A percentile compares a stretch with the other conserved stretches of the same genome.
Conservation (phyloP, 2,329 filamentous ascomycete species). For the Coniella vitis region DNA sequence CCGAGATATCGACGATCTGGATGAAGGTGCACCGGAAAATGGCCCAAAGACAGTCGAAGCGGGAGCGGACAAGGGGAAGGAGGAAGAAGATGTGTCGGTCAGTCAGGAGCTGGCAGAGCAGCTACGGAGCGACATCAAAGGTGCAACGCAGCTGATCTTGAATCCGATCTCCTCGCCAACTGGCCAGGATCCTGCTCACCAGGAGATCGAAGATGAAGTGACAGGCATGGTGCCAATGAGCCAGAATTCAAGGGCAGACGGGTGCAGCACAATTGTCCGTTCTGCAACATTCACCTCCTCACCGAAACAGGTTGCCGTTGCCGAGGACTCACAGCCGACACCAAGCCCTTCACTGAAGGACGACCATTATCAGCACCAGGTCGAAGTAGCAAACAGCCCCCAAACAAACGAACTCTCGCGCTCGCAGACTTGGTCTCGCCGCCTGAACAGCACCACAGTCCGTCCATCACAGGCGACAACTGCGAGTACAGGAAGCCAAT, state of each 20-base stretch:
- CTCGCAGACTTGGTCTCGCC: background rate
- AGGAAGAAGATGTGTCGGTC: slow-evolving; percentile 28
- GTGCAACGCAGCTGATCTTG: slow-evolving; percentile 21
- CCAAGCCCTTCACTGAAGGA: slow-evolving; percentile 2
- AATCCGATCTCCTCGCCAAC: slow-evolving; percentile 2
- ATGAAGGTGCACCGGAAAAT: no score
- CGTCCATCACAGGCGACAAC: slow-evolving; percentile 38
- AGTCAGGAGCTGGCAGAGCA: slow-evolving; percentile 49
- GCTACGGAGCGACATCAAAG: slow-evolving; percentile 36
- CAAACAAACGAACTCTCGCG: background rate
- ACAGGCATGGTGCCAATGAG: background rate
- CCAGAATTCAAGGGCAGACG: background rate
- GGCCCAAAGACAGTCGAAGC: background rate
- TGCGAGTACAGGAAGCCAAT: slow-evolving; percentile 29
- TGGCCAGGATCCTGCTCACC: background rate
- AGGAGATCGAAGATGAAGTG: background rate
- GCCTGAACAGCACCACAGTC: slow-evolving; percentile 16
- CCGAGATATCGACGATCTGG: no score
- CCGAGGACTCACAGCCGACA: slow-evolving; percentile 3
- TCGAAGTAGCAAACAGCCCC: slow-evolving; percentile 3
- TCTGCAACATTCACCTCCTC: background rate
- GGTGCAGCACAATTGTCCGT: background rate
- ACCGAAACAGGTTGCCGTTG: background rate
- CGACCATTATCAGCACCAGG: background rate
- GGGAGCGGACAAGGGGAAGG: background rate